Percentiles rank a stretch among this genome's conserved stretches.
Conservation (phyloP, 345 rosid species). For the Microthlaspi erraticum region DNA sequence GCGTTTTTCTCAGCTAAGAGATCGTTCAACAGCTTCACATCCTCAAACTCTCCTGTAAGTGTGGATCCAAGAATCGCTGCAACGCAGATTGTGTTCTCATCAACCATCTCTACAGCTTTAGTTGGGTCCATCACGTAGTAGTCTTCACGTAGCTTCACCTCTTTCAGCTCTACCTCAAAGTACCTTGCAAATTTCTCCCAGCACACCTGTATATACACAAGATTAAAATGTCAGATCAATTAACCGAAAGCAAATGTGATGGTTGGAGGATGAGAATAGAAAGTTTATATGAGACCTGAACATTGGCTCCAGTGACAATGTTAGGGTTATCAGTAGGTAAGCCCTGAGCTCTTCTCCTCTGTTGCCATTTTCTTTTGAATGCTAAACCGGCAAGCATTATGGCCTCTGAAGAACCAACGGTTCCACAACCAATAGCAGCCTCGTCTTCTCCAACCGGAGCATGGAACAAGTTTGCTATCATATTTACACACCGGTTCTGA, state of each 20-base stretch:
- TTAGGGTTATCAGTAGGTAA: slow-evolving; percentile 68
- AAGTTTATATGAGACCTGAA: slow-evolving; percentile 51
- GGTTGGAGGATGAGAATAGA: neutral
- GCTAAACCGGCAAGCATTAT: slow-evolving; percentile 88
- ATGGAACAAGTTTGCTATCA: slow-evolving; percentile 76
- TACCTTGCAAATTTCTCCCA: slow-evolving; percentile 92
- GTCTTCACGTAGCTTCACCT: slow-evolving; percentile 71
- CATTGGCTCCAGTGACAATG: slow-evolving; percentile 84
- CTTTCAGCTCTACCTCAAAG: slow-evolving; percentile 82
- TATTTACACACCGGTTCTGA: slow-evolving; percentile 84
- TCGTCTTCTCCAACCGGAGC: slow-evolving; percentile 67
- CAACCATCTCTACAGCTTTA: slow-evolving; percentile 76
- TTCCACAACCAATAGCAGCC: slow-evolving; percentile 73
- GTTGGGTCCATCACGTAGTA: slow-evolving; percentile 71
- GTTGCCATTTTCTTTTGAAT: slow-evolving; percentile 77
- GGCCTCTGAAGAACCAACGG: slow-evolving; percentile 81
- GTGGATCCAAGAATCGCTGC: slow-evolving; percentile 88
- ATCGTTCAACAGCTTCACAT: slow-evolving; percentile 67
- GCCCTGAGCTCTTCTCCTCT: slow-evolving; percentile 57
- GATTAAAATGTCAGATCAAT: neutral
- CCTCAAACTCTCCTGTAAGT: slow-evolving; percentile 77
- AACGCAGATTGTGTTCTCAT: slow-evolving; percentile 82
- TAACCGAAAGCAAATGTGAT: neutral
- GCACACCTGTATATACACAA: slow-evolving; percentile 54
- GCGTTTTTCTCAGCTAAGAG: slow-evolving; percentile 59